These are phyloP conservation scores for Vaccinium vitisidaea DNA, from an alignment of 148 eudicot genomes.

Conservation along the genomic window DNA sequence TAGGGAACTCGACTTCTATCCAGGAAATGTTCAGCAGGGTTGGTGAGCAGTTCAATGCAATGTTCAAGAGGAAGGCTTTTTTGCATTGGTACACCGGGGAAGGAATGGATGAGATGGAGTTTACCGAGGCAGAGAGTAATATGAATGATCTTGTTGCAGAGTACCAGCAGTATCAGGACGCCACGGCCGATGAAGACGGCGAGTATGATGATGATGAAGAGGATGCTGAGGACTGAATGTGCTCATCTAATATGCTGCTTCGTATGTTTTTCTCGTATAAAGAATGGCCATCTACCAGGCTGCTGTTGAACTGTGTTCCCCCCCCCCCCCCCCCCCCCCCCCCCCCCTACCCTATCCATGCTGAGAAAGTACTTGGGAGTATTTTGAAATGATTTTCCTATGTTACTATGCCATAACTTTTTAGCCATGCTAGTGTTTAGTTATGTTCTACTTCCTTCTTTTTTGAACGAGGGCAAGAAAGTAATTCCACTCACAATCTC, in stretches of 20 bases:
- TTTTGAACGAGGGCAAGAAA: too few species aligned
- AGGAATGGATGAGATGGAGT: slow-evolving; percentile 32
- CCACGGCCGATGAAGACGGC: slow-evolving; percentile 19
- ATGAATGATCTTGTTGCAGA: slow-evolving; percentile 30
- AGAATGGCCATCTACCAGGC: not conserved
- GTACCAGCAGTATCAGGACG: slow-evolving; percentile 30
- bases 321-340: not conserved
- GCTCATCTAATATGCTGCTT: not conserved
- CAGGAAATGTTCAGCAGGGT: slow-evolving; percentile 30
- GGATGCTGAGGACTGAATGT: not conserved
- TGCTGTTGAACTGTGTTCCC: not conserved
- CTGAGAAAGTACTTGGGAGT: not conserved
- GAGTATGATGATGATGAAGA: slow-evolving; percentile 19
- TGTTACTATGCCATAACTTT: not conserved
- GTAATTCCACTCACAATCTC: too few species aligned
- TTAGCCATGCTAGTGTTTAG: not conserved
- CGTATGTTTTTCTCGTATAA: not conserved
- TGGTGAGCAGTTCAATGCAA: slow-evolving; percentile 25
- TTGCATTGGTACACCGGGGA: slow-evolving; percentile 28
- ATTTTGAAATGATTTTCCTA: not conserved
- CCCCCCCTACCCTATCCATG: not conserved
- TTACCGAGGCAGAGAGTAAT: slow-evolving; percentile 21
- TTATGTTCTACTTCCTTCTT: too few species aligned
- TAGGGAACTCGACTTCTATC: slow-evolving; percentile 26
- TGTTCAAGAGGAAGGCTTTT: slow-evolving; percentile 29